These are phyloP conservation scores for Hypoxylon fragiforme DNA, from an alignment of 495 filamentous ascomycete genomes.

Conservation along the genomic window DNA sequence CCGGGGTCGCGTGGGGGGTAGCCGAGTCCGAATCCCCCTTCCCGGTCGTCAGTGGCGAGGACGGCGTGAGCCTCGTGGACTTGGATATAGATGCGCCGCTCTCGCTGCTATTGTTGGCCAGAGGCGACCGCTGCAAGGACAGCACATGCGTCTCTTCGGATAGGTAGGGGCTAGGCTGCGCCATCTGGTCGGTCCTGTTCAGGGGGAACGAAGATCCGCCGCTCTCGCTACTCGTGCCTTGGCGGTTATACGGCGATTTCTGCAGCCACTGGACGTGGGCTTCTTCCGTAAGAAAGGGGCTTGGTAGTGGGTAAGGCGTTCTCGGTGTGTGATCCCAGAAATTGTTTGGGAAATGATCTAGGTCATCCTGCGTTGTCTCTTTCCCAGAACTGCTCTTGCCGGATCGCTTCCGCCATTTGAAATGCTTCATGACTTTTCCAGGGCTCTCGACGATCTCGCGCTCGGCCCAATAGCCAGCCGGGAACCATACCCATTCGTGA, in stretches of 20 bases:
- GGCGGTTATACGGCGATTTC: slow-evolving; percentile 18
- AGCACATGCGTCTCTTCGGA: slow-evolving; percentile 50
- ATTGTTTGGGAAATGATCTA: slow-evolving; percentile 7
- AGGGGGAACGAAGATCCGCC: slow-evolving; percentile 21
- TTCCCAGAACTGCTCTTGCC: slow-evolving; percentile 39
- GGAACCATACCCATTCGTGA: slow-evolving; percentile 60
- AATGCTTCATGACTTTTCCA: slow-evolving; percentile 37
- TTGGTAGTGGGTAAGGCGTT: slow-evolving; percentile 21
- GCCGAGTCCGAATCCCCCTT: slow-evolving; percentile 6
- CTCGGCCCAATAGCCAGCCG: slow-evolving; percentile 59
- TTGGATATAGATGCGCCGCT: slow-evolving; percentile 9
- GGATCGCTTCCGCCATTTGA: slow-evolving; percentile 44
- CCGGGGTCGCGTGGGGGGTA: slow-evolving; percentile 1
- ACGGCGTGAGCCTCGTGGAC: neutral
- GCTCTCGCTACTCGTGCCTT: slow-evolving; percentile 33
- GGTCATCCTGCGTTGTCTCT: slow-evolving; percentile 21
- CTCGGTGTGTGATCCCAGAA: slow-evolving; percentile 27
- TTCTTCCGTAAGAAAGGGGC: slow-evolving; percentile 41
- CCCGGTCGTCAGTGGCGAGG: slow-evolving; percentile 8
- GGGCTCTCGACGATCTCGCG: slow-evolving; percentile 41
- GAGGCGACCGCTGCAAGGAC: slow-evolving; percentile 42
- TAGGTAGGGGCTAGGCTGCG: slow-evolving; percentile 42
- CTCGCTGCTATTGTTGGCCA: slow-evolving; percentile 5
- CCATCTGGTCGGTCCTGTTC: slow-evolving; percentile 17
- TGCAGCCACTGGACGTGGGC: slow-evolving; percentile 41